Conservation (phyloP, 129 eudicot species). For the Artemisia argyi region DNA sequence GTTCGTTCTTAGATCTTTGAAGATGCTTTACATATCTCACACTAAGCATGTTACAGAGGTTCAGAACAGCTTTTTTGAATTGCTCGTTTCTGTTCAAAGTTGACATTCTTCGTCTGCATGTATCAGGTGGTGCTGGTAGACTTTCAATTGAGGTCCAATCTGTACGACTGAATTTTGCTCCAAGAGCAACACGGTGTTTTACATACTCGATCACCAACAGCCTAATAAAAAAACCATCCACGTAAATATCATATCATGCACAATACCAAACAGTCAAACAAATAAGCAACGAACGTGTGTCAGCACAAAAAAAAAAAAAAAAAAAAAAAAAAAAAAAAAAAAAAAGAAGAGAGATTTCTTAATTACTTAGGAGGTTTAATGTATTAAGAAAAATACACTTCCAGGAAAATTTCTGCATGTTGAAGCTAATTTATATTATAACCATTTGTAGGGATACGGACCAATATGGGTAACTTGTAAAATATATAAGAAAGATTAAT, state of each 20-base stretch:
- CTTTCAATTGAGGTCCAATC: constrained; percentile 64
- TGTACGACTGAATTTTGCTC: constrained; percentile 67
- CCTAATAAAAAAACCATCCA: constrained; percentile 41
- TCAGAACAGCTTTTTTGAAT: constrained; percentile 67
- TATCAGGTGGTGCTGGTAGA: constrained; percentile 71
- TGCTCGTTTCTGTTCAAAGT: constrained; percentile 43
- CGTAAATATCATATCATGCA: constrained; percentile 3
- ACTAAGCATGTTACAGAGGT: constrained; percentile 66
- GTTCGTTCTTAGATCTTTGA: constrained; percentile 43
- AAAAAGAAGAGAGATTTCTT: too few relatives aligned
- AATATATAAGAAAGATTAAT: too few relatives aligned
- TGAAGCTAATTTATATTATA: neutral
- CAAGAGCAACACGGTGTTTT: constrained; percentile 76
- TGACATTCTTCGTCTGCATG: constrained; percentile 80
- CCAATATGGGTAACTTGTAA: too few relatives aligned
- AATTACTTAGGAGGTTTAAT: neutral
- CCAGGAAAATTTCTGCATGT: neutral
- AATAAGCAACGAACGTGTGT: too few relatives aligned
- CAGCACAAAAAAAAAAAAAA: too few relatives aligned
- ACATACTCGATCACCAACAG: constrained; percentile 72
- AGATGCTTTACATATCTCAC: constrained; percentile 66
- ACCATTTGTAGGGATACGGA: neutral
- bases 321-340: too few relatives aligned
- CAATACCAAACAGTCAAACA: neutral
- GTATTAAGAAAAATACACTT: neutral